Base-by-base conservation (phyloP, 2,329 filamentous ascomycete species). In the Daldinia sp. region DNA sequence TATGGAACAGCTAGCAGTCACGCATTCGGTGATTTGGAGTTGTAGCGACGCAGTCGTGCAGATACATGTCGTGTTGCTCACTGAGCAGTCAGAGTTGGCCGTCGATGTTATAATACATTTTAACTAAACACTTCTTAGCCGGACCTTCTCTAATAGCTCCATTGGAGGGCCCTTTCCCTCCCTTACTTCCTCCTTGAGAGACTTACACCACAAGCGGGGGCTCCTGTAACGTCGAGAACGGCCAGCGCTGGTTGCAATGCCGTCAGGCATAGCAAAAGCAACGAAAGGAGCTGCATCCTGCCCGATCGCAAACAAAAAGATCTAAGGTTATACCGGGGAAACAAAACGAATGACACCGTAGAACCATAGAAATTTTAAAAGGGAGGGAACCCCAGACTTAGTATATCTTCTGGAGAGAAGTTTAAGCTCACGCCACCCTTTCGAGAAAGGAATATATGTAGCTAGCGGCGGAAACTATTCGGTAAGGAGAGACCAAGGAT, bases 21-120 rank as follows among this genome's bases (percentile, higher is more conserved):
- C 72, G n/a, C 76, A 77, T 28, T 65, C 65, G 35, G 75, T 72
- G 28, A 76, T 74, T 26, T 73, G 44, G 9, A 63, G 69, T 42
- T 66, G 68, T 15, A 77, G 64, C 18, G 53, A 35, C 33, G 63
- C 64, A 54, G 75, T 74, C n/a, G 65, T 66, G 56, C 75, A 77
- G 41, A 75, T 68, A 56, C 75, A 77, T 10, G 73, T 64, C 4
- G 63, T 51, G 42, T 77, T 70, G 18, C 61, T 65, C n/a, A 63
- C 3, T 10, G 64, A 46, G 39, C 71, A 74, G 37, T 60, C 60
- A 53, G 71, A 70, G 23, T 61, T 63, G 42, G 46, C 53, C 37
- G 68, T 42, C 26, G 53, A 60, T 15, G 62, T 54, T 10, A 65
- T 6, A 39, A 74, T 65, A 63, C 72, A 73, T 67, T 65, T 57